These are phyloP conservation scores for Marvania coccoides DNA, from an alignment of 139 green algal species.

Conservation along the genomic window DNA sequence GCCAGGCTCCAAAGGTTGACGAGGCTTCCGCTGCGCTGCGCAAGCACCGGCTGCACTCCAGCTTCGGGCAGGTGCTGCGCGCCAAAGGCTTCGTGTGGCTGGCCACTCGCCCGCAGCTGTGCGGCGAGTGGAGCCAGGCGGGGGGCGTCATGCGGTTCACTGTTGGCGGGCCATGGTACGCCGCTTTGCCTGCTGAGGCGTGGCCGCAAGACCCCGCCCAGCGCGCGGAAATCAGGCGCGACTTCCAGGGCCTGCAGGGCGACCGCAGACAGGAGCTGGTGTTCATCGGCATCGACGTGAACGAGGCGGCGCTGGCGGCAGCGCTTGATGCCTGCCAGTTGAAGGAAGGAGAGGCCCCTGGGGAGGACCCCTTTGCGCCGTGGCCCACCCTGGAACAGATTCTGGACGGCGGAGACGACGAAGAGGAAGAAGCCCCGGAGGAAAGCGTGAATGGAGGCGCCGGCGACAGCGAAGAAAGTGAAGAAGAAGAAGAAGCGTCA, in stretches of 20 bases:
- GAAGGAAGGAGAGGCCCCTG: slow-evolving; percentile 7
- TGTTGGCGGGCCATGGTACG: slow-evolving; percentile 63
- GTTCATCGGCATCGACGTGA: slow-evolving; percentile 66
- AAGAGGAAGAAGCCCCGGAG: slow-evolving; percentile 22
- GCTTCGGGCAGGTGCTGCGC: slow-evolving; percentile 47
- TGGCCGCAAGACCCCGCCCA: slow-evolving; percentile 36
- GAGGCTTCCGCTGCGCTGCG: too few species aligned
- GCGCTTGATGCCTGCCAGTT: slow-evolving; percentile 59
- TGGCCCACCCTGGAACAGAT: slow-evolving; percentile 44
- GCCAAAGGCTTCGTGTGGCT: slow-evolving; percentile 75
- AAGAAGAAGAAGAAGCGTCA: background rate
- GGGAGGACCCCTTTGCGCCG: slow-evolving; percentile 44
- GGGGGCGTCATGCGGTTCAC: slow-evolving; percentile 47
- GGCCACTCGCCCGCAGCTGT: slow-evolving; percentile 40
- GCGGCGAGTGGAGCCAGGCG: slow-evolving; percentile 62
- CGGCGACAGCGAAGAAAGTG: background rate
- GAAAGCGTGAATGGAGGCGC: slow-evolving; percentile 15
- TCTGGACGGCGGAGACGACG: slow-evolving; percentile 17
- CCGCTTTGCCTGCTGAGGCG: slow-evolving; percentile 35
- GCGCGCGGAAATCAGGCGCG: slow-evolving; percentile 16
- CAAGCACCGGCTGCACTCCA: background rate
- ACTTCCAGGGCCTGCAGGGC: slow-evolving; percentile 35
- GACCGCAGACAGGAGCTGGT: slow-evolving; percentile 65
- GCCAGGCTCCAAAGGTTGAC: background rate
- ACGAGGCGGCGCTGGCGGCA: slow-evolving; percentile 34